A percentile compares a stretch with the other conserved stretches of the same genome.
phyloP scores from a whole-genome alignment of 2,329 filamentous ascomycete genomes.

The Exophiala alcalophila region DNA sequence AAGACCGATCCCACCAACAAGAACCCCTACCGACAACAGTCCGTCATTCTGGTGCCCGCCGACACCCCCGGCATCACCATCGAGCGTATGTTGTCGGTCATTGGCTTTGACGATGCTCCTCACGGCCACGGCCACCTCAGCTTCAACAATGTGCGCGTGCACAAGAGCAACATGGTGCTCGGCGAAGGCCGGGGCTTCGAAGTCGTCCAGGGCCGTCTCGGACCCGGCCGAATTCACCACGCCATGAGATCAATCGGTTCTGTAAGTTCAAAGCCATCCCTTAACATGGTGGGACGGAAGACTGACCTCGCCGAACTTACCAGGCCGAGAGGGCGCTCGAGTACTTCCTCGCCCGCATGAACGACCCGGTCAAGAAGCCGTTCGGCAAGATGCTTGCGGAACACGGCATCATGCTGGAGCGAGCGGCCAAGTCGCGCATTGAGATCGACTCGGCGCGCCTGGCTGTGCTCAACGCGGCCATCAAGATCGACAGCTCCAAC shows the following conservation, averaged over 20 bases:
- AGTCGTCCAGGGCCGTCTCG: conserved; percentile 95
- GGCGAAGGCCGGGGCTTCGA: conserved; percentile 94
- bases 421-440: conserved; percentile 86
- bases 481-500: conserved; percentile 86
- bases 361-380: conserved; percentile 84
- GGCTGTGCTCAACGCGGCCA: conserved; percentile 87
- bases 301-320: too few relatives aligned
- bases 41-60: conserved; percentile 83
- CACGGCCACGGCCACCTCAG: conserved; percentile 93
- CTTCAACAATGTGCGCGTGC: conserved; percentile 88
- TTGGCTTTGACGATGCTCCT: conserved; percentile 96
- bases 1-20: conserved; percentile 76
- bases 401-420: conserved; percentile 92
- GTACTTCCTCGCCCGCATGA: conserved; percentile 91
- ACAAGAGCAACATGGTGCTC: conserved; percentile 75
- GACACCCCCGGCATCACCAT: conserved; percentile 82
- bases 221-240: conserved; percentile 95
- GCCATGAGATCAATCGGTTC: conserved; percentile 93
- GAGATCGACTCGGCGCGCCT: conserved; percentile 92
- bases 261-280: conserved; percentile 36
- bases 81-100: conserved; percentile 88
- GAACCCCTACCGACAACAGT: conserved; percentile 85
- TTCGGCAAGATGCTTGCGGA: conserved; percentile 84
- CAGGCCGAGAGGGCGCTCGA: conserved; percentile 79
- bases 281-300: too few relatives aligned